A percentile compares a stretch with the other conserved stretches of the same genome.
phyloP scores from a whole-genome alignment of 805 yeast genomes.

The Teunomyces funiuensis region DNA sequence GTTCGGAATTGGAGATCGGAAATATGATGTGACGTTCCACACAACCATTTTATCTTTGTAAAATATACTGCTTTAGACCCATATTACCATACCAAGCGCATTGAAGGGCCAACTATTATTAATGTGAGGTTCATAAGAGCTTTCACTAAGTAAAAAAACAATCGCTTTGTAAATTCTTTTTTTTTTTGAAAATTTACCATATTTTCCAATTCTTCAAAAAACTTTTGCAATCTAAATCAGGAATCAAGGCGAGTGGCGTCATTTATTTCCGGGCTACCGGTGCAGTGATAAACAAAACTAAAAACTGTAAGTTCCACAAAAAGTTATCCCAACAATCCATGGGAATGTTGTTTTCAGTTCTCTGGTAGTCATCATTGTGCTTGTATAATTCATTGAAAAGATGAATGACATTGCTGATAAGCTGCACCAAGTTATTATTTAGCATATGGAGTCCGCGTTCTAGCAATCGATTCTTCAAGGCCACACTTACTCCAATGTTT shows the following conservation, averaged over 20 bases:
- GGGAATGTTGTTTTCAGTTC: constrained; percentile 25
- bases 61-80: too few species aligned
- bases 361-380: constrained; percentile 7
- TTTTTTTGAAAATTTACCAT: not conserved
- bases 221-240: too few species aligned
- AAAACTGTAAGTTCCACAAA: constrained; percentile 40
- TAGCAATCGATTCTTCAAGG: constrained; percentile 23
- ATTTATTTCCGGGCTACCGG: not conserved
- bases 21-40: too few species aligned
- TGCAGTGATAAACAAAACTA: constrained; percentile 35
- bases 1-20: too few species aligned
- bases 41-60: too few species aligned
- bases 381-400: constrained; percentile 13
- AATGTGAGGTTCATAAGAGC: too few species aligned
- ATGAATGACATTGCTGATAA: constrained; percentile 24
- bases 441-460: constrained; percentile 34
- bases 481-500: constrained; percentile 4
- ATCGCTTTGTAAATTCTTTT: too few species aligned
- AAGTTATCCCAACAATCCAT: constrained; percentile 40
- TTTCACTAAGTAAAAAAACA: too few species aligned
- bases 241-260: too few species aligned
- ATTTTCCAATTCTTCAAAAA: too few species aligned
- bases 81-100: too few species aligned
- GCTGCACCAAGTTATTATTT: constrained; percentile 27
- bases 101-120: too few species aligned